phyloP scores from a whole-genome alignment of 768 basidiomycete species.

The Russula ochroleuca region DNA sequence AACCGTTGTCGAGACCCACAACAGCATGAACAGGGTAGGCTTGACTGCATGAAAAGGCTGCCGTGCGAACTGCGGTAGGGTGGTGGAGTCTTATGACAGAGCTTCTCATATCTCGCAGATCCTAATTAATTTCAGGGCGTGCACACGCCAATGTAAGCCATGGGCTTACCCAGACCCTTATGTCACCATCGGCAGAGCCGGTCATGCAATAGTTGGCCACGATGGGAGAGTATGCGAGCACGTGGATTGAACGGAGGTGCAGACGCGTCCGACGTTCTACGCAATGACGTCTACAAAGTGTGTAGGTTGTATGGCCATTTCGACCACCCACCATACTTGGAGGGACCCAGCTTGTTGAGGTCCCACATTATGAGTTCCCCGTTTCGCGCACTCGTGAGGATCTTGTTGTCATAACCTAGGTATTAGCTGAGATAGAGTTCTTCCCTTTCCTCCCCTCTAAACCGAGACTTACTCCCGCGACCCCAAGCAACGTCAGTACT shows the following conservation, averaged over 20 bases:
- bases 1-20: constrained; percentile 36
- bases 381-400: constrained; percentile 74
- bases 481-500: constrained; percentile 83
- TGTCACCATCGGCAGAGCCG: constrained; percentile 74
- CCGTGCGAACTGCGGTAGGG: constrained; percentile 60
- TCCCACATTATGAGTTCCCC: constrained; percentile 86
- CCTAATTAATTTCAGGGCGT: constrained; percentile 39
- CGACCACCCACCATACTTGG: constrained; percentile 58
- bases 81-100: constrained; percentile 70
- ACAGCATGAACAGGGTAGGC: constrained; percentile 66
- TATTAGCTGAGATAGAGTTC: neutral
- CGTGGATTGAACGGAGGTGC: constrained; percentile 69
- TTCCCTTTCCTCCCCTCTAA: neutral
- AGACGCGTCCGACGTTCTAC: constrained; percentile 63
- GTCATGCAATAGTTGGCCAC: constrained; percentile 71
- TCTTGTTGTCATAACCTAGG: constrained; percentile 66
- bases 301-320: neutral
- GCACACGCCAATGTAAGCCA: neutral
- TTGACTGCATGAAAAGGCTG: constrained; percentile 64
- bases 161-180: constrained; percentile 69
- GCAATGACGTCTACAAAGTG: constrained; percentile 9
- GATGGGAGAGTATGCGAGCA: constrained; percentile 61
- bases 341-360: constrained; percentile 56
- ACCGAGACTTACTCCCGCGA: constrained; percentile 50
- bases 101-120: constrained; percentile 65